Evolutionary conservation across 305 asterid species (phyloP).

Genomic region (Fraxinus sp.): DNA sequence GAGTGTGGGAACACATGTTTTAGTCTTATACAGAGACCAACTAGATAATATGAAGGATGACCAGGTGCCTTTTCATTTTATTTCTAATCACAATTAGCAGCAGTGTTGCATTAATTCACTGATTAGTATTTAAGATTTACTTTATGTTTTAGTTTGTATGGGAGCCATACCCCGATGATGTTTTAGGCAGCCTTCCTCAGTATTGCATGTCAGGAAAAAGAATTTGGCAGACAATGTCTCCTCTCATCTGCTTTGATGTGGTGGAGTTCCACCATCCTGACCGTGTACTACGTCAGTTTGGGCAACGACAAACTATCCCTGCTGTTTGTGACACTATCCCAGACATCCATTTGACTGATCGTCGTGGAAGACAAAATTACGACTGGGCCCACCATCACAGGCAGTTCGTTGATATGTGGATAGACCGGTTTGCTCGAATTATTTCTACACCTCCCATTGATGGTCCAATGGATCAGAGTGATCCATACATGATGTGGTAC

Average conservation of each 20-base stretch:
- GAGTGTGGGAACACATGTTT: slow-evolving; percentile 58
- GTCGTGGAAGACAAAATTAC: slow-evolving; percentile 73
- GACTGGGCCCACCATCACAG: slow-evolving; percentile 63
- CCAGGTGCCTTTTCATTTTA: slow-evolving; percentile 38
- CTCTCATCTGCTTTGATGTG: slow-evolving; percentile 76
- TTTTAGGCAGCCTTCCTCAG: slow-evolving; percentile 55
- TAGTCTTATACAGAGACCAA: slow-evolving; percentile 54
- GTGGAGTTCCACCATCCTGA: slow-evolving; percentile 80
- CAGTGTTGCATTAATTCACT: neutral
- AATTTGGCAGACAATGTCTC: slow-evolving; percentile 77
- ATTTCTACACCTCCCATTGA: slow-evolving; percentile 41
- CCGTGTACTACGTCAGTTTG: slow-evolving; percentile 67
- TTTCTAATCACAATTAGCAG: neutral
- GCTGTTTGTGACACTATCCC: slow-evolving; percentile 64
- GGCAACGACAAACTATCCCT: slow-evolving; percentile 65
- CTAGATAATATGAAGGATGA: slow-evolving; percentile 63
- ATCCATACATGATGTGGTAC: slow-evolving; percentile 78
- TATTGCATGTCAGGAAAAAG: slow-evolving; percentile 64
- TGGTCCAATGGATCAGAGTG: slow-evolving; percentile 42
- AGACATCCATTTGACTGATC: slow-evolving; percentile 69
- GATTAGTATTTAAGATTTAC: slow-evolving; percentile 17
- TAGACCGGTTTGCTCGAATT: slow-evolving; percentile 46
- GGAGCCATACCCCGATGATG: slow-evolving; percentile 64
- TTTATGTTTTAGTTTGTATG: slow-evolving; percentile 61
- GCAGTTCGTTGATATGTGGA: slow-evolving; percentile 76